Base-by-base conservation (phyloP, 768 basidiomycete species). In the Trametes maxima region DNA sequence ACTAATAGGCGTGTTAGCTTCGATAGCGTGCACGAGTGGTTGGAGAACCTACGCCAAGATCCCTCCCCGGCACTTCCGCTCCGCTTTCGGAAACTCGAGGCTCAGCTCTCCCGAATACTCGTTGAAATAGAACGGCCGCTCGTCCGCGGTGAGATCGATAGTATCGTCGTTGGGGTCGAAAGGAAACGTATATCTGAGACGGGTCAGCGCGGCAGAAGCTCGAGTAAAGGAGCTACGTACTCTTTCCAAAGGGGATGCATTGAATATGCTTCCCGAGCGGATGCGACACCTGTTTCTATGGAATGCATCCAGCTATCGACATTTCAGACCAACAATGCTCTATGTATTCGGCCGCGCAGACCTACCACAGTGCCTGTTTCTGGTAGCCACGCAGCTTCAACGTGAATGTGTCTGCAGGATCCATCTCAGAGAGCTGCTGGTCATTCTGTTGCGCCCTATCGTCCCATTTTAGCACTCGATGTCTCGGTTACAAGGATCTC, bases 241-340 rank as follows among this genome's bases (percentile, higher is more conserved):
- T 93, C 85, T 77, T 89, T 89, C 95, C 95, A 98, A 8, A 98
- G 74, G 2, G 96, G 96, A 73, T 98, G 94, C 83, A 98, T 87
- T 5, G 89, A 90, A 16, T 72, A 78, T 14, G 82, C 82, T 70
- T 87, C 82, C 55, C 89, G 82, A 65, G 85, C 90, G 57, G 89
- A 85, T 64, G 80, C 78, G 19, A 85, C 80, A 3, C 90, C 91
- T 2, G 81, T 83, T 75, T 98, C 96, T 54, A 94, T 79, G 2
- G 90, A 89, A 65, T 86, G 78, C 95, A 97, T 95, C 95, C 95
- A 98, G 39, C 92, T 93, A 11, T 40, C 28, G 43, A 1, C 44
- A 16, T 7, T 16, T 52, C 21, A 46, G 19, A 36, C 39, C 2
- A 28, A 44, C 36, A n/a, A 12, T 6, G 37, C 1, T 12, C 14